phyloP scores from a whole-genome alignment of 2,329 filamentous ascomycete genomes.

The Sporothrix pallida region DNA sequence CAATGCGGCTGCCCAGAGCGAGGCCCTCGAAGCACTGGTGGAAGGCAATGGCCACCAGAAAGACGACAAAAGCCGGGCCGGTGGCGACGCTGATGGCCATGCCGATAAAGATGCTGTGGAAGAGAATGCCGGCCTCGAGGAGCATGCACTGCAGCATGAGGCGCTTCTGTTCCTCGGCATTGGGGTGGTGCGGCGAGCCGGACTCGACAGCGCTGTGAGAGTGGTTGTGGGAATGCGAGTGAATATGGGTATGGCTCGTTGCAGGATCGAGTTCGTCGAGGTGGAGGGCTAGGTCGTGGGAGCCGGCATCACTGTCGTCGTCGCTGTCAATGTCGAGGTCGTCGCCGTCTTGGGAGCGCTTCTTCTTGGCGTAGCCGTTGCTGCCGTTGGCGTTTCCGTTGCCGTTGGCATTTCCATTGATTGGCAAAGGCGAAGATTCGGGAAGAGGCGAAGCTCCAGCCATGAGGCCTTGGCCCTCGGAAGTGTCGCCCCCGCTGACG shows the following conservation, averaged over 20 bases:
- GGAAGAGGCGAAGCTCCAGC: slow-evolving; percentile 64
- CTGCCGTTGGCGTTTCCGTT: slow-evolving; percentile 18
- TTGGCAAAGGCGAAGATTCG: slow-evolving; percentile 53
- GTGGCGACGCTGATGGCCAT: slow-evolving; percentile 85
- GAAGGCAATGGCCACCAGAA: slow-evolving; percentile 80
- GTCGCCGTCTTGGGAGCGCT: neutral
- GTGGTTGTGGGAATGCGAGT: neutral
- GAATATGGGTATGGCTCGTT: slow-evolving; percentile 35
- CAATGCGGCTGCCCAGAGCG: slow-evolving; percentile 82
- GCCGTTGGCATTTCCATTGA: slow-evolving; percentile 39
- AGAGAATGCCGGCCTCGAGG: slow-evolving; percentile 81
- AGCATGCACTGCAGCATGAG: slow-evolving; percentile 78
- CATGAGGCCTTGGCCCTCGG: slow-evolving; percentile 56
- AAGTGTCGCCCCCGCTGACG: slow-evolving; percentile 50
- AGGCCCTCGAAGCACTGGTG: slow-evolving; percentile 90
- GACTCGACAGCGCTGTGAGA: slow-evolving; percentile 37
- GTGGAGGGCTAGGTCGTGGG: slow-evolving; percentile 60
- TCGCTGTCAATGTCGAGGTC: slow-evolving; percentile 43
- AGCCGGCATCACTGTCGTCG: slow-evolving; percentile 56
- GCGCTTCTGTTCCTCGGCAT: slow-evolving; percentile 65
- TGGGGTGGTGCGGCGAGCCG: slow-evolving; percentile 42
- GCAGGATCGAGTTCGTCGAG: slow-evolving; percentile 62
- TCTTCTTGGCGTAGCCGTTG: slow-evolving; percentile 13
- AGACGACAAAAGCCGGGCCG: slow-evolving; percentile 77
- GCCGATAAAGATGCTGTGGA: slow-evolving; percentile 80